Percentiles rank a stretch among this genome's conserved stretches.
phyloP scores from a whole-genome alignment of 495 filamentous ascomycete genomes.

The Tuber indicum region DNA sequence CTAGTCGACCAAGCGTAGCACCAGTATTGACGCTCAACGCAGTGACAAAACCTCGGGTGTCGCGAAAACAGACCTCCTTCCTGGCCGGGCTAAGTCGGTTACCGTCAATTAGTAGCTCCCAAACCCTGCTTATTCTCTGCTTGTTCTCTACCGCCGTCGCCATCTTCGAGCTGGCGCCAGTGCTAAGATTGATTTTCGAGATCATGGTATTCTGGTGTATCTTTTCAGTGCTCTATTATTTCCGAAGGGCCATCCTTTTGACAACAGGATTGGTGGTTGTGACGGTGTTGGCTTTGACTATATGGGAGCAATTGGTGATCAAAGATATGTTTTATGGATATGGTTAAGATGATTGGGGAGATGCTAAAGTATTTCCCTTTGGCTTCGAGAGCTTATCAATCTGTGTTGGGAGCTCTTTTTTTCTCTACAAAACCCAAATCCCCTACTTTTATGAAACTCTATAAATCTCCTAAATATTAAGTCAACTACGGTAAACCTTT shows the following conservation, averaged over 20 bases:
- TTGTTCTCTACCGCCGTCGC: background rate
- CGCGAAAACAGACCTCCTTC: background rate
- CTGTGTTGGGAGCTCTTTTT: background rate
- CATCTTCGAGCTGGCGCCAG: background rate
- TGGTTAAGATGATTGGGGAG: background rate
- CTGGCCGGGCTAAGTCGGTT: background rate
- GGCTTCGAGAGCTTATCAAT: background rate
- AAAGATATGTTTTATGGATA: background rate
- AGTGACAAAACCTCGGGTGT: background rate
- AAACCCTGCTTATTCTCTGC: background rate
- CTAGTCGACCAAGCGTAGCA: background rate
- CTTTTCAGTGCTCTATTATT: background rate
- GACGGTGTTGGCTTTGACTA: background rate
- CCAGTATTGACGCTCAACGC: background rate
- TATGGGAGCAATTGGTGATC: background rate
- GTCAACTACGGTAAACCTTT: background rate
- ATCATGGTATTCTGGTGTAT: background rate
- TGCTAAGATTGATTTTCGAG: background rate
- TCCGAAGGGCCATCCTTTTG: background rate
- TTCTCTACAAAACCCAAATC: background rate
- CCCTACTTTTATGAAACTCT: background rate
- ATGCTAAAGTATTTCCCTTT: background rate
- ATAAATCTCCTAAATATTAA: background rate
- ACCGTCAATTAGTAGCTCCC: background rate
- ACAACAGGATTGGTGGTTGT: background rate